Conservation (phyloP, 805 yeast species). For the Nadsonia fulvescens region DNA sequence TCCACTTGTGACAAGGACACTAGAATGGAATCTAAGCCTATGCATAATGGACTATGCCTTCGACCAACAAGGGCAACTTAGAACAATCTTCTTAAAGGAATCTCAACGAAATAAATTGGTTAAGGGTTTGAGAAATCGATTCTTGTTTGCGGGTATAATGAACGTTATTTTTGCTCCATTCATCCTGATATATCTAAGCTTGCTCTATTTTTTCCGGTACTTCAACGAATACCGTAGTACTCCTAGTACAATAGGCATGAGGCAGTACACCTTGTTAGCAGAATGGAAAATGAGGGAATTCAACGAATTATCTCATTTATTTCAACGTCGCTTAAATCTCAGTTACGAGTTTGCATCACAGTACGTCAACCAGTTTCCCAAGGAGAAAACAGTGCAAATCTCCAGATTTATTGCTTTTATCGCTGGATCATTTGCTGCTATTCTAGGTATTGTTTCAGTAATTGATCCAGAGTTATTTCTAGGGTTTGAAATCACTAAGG, state of each 20-base stretch:
- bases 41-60: constrained; percentile 79
- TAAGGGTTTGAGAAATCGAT: constrained; percentile 56
- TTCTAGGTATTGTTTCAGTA: constrained; percentile 56
- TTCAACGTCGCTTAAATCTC: constrained; percentile 56
- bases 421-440: constrained; percentile 78
- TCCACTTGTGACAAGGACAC: constrained; percentile 50
- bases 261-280: constrained; percentile 88
- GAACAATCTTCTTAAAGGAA: constrained; percentile 52
- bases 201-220: constrained; percentile 74
- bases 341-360: constrained; percentile 66
- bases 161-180: constrained; percentile 75
- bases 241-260: constrained; percentile 62
- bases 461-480: constrained; percentile 83
- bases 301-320: constrained; percentile 82
- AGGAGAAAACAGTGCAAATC: constrained; percentile 41
- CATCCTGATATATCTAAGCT: constrained; percentile 61
- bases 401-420: constrained; percentile 52
- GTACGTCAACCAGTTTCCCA: constrained; percentile 84
- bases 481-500: constrained; percentile 72
- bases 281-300: constrained; percentile 91
- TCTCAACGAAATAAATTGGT: constrained; percentile 48
- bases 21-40: constrained; percentile 86
- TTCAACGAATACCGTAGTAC: constrained; percentile 84
- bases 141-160: constrained; percentile 72
- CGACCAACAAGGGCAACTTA: constrained; percentile 66